Evolutionary conservation across 345 rosid species (phyloP).

Genomic region (Tarenaya hassleriana): DNA sequence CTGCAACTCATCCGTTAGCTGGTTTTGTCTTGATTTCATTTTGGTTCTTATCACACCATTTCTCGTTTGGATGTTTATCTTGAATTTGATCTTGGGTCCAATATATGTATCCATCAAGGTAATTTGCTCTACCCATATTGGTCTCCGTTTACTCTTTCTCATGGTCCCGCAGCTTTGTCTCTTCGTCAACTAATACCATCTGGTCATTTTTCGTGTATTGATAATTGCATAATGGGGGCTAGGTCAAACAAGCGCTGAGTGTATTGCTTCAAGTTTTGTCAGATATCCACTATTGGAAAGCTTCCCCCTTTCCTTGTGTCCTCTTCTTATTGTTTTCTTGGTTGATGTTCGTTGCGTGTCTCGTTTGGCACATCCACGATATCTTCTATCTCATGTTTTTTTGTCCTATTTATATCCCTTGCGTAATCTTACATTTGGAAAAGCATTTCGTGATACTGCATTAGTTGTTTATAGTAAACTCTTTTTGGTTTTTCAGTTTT

Average conservation of each 20-base stretch:
- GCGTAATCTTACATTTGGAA: too few species aligned
- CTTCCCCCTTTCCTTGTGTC: slow-evolving; percentile 19
- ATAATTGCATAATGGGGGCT: slow-evolving; percentile 21
- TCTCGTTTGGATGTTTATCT: too few species aligned
- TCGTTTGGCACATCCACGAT: slow-evolving; percentile 10
- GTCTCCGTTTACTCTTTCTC: slow-evolving; percentile 25
- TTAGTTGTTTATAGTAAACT: too few species aligned
- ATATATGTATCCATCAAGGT: slow-evolving; percentile 4
- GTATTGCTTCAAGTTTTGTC: slow-evolving; percentile 22
- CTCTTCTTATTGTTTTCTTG: slow-evolving; percentile 25
- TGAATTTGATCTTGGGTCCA: slow-evolving; percentile 2
- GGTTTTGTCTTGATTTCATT: too few species aligned
- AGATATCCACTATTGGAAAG: slow-evolving; percentile 25
- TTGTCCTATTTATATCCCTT: neutral
- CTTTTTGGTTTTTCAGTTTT: slow-evolving; percentile 11
- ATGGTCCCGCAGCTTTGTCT: slow-evolving; percentile 30
- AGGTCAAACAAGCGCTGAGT: slow-evolving; percentile 24
- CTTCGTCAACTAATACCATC: slow-evolving; percentile 18
- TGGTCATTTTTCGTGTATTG: slow-evolving; percentile 14
- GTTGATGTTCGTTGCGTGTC: slow-evolving; percentile 28
- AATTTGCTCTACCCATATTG: slow-evolving; percentile 19
- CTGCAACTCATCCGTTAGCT: too few species aligned
- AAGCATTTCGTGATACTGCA: too few species aligned
- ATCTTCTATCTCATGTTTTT: slow-evolving; percentile 22
- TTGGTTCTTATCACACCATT: too few species aligned